These are phyloP conservation scores for Aspergillus taichungensis DNA, from an alignment of 495 filamentous ascomycete species.

Conservation along the genomic window DNA sequence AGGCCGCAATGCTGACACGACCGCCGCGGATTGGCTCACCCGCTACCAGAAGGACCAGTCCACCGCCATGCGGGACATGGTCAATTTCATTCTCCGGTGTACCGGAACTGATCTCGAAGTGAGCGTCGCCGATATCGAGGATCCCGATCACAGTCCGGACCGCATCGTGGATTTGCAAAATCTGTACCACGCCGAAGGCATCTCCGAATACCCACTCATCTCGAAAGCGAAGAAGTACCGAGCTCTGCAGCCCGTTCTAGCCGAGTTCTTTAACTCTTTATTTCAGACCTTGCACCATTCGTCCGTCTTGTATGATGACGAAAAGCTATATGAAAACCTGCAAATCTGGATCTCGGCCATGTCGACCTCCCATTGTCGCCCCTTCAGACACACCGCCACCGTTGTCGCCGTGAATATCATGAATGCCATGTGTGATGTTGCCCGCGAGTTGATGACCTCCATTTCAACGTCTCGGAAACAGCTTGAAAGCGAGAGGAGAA, in stretches of 20 bases:
- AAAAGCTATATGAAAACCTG: slow-evolving; percentile 71
- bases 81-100: slow-evolving; percentile 81
- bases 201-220: slow-evolving; percentile 88
- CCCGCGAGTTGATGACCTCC: slow-evolving; percentile 52
- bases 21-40: slow-evolving; percentile 72
- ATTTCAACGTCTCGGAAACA: slow-evolving; percentile 70
- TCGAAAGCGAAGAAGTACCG: slow-evolving; percentile 63
- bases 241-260: slow-evolving; percentile 65
- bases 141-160: slow-evolving; percentile 69
- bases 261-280: slow-evolving; percentile 67
- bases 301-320: slow-evolving; percentile 65
- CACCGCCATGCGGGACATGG: slow-evolving; percentile 65
- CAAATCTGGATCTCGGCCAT: slow-evolving; percentile 77
- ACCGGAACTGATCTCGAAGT: slow-evolving; percentile 72
- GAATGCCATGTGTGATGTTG: slow-evolving; percentile 56
- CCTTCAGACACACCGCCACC: slow-evolving; percentile 89
- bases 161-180: slow-evolving; percentile 70
- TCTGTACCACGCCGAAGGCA: slow-evolving; percentile 66
- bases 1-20: slow-evolving; percentile 57
- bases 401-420: slow-evolving; percentile 68
- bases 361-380: slow-evolving; percentile 72
- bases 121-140: slow-evolving; percentile 67
- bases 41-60: slow-evolving; percentile 60
- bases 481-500: slow-evolving; percentile 71
- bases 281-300: slow-evolving; percentile 67